Base-by-base conservation (phyloP, 2,329 filamentous ascomycete genomes). In the Monilinia aucupariae region DNA sequence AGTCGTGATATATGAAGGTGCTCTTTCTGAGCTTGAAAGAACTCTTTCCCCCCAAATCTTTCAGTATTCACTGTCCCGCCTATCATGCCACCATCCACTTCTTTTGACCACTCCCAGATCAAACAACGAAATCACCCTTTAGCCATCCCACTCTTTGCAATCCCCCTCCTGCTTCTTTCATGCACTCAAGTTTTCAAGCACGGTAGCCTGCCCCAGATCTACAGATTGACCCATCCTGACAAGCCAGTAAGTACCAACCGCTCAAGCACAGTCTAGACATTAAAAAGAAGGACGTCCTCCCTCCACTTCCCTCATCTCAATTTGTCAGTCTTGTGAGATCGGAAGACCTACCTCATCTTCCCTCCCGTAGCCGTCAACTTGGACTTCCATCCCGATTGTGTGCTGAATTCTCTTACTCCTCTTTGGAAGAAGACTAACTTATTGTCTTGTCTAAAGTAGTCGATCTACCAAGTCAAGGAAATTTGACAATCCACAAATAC, bases 211-310 rank as follows among this genome's bases (percentile, higher is more conserved):
- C 64, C 45, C 45, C 2, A 58, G 48, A 66, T 67, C 64, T 67
- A 55, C 63, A 67, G 56, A 43, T 60, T 63, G 70, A 69, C 70
- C 58, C 32, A 64, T 47, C 61, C 62, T 68, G 66, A 72, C 68
- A 67, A 58, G 1, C 37, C 30, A 30, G 66, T 64, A 69, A 65
- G 12, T 39, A 25, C 9, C 1, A 20, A 30, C 30, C 58, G 45
- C 49, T 52, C 47, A 30, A n/a, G 45, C 37, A 56, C 63, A 67
- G 65, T 51, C 55, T 48, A 17, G 32, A 39, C 47, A 56, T 59
- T 68, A 69, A 68, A 70, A 68, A 59, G 52, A 17, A 37, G 61
- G 68, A 69, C 64, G 53, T 64, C 52, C 54, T 60, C 51, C 5
- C 22, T 25, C 59, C 64, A 68, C 65, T 65, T 39, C 15, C 22